phyloP scores from a whole-genome alignment of 176 grass and related monocot genomes.

The sorghum (Sorghum bicolor) region Sorghum_bicolor_NCBIv3 NC_012879.2:3125501-3126000 shows the following conservation, averaged over 20 bases:
- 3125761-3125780: conserved; percentile 69
- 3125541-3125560: neutral
- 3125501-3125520: neutral
- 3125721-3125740: conserved; percentile 82
- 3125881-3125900: conserved; percentile 61
- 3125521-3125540: neutral
- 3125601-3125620: neutral
- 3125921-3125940: neutral
- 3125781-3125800: conserved; percentile 94
- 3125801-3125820: conserved; percentile 31
- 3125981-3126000: neutral
- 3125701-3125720: conserved; percentile 12
- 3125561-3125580: neutral
- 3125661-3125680: neutral
- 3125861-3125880: conserved; percentile 74
- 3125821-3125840: conserved; percentile 37
- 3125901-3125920: neutral
- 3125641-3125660: neutral
- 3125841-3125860: conserved; percentile 44
- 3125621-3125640: neutral
- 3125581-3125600: neutral
- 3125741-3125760: conserved; percentile 61
- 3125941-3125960: neutral
- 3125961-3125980: neutral
- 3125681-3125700: neutral